phyloP scores from a whole-genome alignment of 345 rosid species.

The thale cress (Arabidopsis thaliana) region TAIR10.1 NC_003071.7:94501-95000 shows the following conservation, averaged over 20 bases:
- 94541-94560: slow-evolving; percentile 40
- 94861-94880: slow-evolving; percentile 19
- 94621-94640: slow-evolving; percentile 75
- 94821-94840: too few relatives aligned
- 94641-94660: not conserved
- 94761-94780: not conserved
- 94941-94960: slow-evolving; percentile 5
- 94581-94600: slow-evolving; percentile 73
- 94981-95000: slow-evolving; percentile 37
- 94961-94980: slow-evolving; percentile 40
- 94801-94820: not conserved
- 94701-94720: not conserved
- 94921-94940: slow-evolving; percentile 1
- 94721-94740: not conserved
- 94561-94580: slow-evolving; percentile 40
- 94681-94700: not conserved
- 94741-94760: not conserved
- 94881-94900: slow-evolving; percentile 17
- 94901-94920: not conserved
- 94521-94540: slow-evolving; percentile 38
- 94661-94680: not conserved
- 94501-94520: slow-evolving; percentile 28
- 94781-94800: not conserved
- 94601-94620: slow-evolving; percentile 73
- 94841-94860: not conserved